Conservation (phyloP, 2,329 filamentous ascomycete genomes). For the Aspergillus brunneoviolaceus region DNA sequence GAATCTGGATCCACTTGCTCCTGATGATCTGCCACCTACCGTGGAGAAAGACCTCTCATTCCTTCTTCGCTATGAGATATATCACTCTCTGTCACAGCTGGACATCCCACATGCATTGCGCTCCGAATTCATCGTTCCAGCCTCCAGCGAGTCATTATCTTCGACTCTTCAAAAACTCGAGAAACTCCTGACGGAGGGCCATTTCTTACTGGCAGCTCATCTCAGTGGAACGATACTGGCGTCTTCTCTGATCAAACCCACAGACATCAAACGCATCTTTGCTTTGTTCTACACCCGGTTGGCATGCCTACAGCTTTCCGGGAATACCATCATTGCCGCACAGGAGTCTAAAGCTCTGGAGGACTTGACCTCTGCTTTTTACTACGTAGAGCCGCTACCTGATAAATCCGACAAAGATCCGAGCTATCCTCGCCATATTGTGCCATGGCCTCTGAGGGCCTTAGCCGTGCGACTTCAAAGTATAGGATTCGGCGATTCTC, state of each 20-base stretch:
- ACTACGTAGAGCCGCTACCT: constrained; percentile 39
- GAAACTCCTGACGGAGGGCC: constrained; percentile 66
- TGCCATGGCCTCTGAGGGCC: constrained; percentile 84
- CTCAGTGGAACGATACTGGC: constrained; percentile 45
- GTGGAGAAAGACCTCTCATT: constrained; percentile 74
- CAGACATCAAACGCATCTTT: constrained; percentile 68
- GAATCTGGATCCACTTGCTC: constrained; percentile 36
- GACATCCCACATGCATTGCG: constrained; percentile 66
- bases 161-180: constrained; percentile 51
- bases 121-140: constrained; percentile 63
- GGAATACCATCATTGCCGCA: constrained; percentile 66
- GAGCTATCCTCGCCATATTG: constrained; percentile 66
- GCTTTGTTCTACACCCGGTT: constrained; percentile 76
- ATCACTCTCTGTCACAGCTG: constrained; percentile 72
- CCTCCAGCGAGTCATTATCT: constrained; percentile 56
- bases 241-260: constrained; percentile 40
- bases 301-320: constrained; percentile 76
- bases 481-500: constrained; percentile 78
- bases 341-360: constrained; percentile 64
- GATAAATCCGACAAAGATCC: constrained; percentile 52
- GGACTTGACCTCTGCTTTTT: constrained; percentile 59
- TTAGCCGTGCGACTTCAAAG: constrained; percentile 81
- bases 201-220: constrained; percentile 75
- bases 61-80: constrained; percentile 76
- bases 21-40: constrained; percentile 36